phyloP scores from a whole-genome alignment of 352 stramenopile genomes.

The Phytophthora podocarpi region DNA sequence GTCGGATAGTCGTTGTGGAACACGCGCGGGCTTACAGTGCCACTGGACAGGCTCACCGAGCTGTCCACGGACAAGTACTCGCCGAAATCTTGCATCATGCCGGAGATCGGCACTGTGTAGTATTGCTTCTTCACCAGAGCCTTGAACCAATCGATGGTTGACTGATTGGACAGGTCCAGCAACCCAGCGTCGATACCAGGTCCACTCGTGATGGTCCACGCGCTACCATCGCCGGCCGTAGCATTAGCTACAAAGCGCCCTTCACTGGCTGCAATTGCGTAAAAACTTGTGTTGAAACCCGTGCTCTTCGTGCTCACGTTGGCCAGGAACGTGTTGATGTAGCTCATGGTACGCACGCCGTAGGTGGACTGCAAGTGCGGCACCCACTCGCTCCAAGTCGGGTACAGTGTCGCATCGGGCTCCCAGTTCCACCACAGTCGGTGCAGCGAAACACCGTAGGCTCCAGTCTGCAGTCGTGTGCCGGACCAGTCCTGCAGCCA shows the following conservation, averaged over 20 bases:
- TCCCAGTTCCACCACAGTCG: constrained; percentile 39
- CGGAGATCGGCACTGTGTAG: constrained; percentile 35
- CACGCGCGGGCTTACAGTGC: constrained; percentile 20
- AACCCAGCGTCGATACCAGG: constrained; percentile 28
- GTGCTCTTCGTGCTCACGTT: constrained; percentile 35
- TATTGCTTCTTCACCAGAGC: constrained; percentile 32
- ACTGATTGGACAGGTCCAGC: constrained; percentile 33
- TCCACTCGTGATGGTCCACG: constrained; percentile 32
- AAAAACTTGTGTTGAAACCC: constrained; percentile 37
- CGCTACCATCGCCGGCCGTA: constrained; percentile 19
- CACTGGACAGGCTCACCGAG: constrained; percentile 25
- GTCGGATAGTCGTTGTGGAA: constrained; percentile 40
- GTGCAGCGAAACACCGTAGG: constrained; percentile 23
- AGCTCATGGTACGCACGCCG: constrained; percentile 31
- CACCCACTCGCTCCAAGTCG: constrained; percentile 31
- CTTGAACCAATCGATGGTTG: constrained; percentile 35
- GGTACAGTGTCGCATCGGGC: constrained; percentile 31
- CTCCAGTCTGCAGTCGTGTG: constrained; percentile 23
- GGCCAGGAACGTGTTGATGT: constrained; percentile 34
- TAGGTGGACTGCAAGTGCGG: constrained; percentile 23
- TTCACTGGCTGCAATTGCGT: constrained; percentile 26
- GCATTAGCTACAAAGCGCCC: constrained; percentile 32
- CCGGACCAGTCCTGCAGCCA: constrained; percentile 33
- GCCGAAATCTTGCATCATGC: constrained; percentile 38
- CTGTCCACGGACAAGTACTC: constrained; percentile 31